Base-by-base conservation (phyloP, 2,329 filamentous ascomycete species). In the Botrytis fabae region DNA sequence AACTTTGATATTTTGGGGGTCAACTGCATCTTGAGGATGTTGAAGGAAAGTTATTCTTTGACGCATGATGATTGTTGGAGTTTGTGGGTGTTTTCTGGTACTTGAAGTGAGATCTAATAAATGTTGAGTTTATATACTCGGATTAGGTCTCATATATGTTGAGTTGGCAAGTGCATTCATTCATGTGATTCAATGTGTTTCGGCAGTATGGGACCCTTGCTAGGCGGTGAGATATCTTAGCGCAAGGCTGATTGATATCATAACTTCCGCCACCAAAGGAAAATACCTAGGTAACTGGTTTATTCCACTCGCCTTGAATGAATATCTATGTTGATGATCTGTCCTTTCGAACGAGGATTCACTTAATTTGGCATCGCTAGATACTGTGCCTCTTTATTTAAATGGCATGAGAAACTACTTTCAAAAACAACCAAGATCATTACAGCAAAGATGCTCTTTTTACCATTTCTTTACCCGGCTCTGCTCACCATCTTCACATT, bases 11-110 rank as follows among this genome's bases (percentile, higher is more conserved):
- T 88, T 84, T 2, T 87, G 83, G 0, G 92, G 91, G 70, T 92
- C 88, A 75, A 95, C 86, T 2, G 86, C 86, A 72, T 88, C 84
- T 61, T 90, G 88, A n/a, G 87, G 85, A 35, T 87, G 86, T 76
- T 92, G 90, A 70, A 97, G 84, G 76, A 94, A 96, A 0, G 95
- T 97, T 78, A 94, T 90, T 82, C 93, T 86, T 82, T 94, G 89
- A 78, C 91, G 90, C 93, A 95, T 94, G 57, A 70, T 83, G 73
- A 28, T 54, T 54, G 48, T 48, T n/a, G n/a, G 7, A 18, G 38
- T 48, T 60, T 70, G 12, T 32, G 40, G 42, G 14, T 57, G 42
- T 32, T 22, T 28, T 32, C 7, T 10, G 18, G 38, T 40, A 38
- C 25, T 46, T 44, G 70, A 38, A 63, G 28, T 69, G 38, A 69